phyloP scores from a whole-genome alignment of 2,329 filamentous ascomycete species.

The Phialocephala sp. region DNA sequence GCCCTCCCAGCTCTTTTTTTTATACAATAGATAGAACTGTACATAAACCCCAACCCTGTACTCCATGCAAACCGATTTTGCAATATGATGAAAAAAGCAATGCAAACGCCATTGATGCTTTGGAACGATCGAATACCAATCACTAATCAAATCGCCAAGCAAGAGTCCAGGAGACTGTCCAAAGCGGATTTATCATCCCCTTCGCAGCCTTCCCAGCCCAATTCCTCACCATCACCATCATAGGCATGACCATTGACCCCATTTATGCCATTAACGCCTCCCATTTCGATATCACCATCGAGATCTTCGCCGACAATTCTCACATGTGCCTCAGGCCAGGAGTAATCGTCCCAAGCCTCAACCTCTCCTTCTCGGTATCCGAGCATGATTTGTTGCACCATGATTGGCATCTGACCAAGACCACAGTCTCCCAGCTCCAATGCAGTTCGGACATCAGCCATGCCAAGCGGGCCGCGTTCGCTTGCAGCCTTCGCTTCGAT shows the following conservation, averaged over 20 bases:
- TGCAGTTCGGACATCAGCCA: conserved; percentile 79
- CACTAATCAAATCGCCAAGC: conserved; percentile 39
- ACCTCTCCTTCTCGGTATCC: conserved; percentile 78
- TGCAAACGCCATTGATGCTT: conserved; percentile 32
- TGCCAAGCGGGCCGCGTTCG: conserved; percentile 72
- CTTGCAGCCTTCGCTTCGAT: conserved; percentile 79
- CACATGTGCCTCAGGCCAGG: conserved; percentile 43
- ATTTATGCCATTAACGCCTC: conserved; percentile 48
- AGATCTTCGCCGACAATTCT: conserved; percentile 41
- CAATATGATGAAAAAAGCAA: conserved; percentile 27
- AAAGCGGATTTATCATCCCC: conserved; percentile 56
- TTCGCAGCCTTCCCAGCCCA: conserved; percentile 68
- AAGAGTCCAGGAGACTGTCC: conserved; percentile 56
- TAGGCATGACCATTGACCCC: conserved; percentile 57
- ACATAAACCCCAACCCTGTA: conserved; percentile 26
- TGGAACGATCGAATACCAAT: neutral
- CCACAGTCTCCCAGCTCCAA: conserved; percentile 77
- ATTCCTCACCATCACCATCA: conserved; percentile 63
- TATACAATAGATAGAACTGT: conserved; percentile 30
- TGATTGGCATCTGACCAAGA: conserved; percentile 77
- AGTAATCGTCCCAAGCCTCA: conserved; percentile 68
- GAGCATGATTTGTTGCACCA: conserved; percentile 72
- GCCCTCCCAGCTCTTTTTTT: conserved; percentile 29
- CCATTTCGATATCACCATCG: conserved; percentile 46
- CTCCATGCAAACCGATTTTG: conserved; percentile 30